Evolutionary conservation across 2,329 filamentous ascomycete genomes (phyloP).

Genomic region (Emmonsiellopsis sp.): DNA sequence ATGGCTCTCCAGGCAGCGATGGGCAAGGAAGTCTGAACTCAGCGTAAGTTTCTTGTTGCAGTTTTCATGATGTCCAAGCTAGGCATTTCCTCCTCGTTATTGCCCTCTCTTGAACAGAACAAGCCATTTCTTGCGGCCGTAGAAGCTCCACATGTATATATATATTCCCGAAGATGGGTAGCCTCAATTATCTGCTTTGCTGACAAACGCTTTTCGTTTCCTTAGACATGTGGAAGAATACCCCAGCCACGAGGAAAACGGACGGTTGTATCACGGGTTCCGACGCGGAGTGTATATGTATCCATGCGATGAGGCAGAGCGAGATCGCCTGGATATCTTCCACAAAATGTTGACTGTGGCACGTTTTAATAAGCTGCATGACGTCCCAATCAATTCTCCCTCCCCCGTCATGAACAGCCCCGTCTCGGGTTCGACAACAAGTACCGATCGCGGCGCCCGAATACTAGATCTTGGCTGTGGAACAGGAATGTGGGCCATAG

Average conservation of each 20-base stretch:
- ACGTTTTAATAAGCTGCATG: constrained; percentile 40
- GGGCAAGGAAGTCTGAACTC: neutral
- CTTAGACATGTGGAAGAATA: constrained; percentile 28
- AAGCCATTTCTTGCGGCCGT: neutral
- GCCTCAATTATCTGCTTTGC: neutral
- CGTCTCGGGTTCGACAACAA: constrained; percentile 2
- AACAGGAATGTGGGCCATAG: constrained; percentile 84
- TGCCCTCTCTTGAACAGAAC: neutral
- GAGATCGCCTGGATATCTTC: constrained; percentile 71
- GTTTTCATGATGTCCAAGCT: neutral
- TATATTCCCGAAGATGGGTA: neutral
- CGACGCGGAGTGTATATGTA: constrained; percentile 62
- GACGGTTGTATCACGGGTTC: constrained; percentile 59
- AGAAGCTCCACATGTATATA: neutral
- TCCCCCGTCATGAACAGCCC: neutral
- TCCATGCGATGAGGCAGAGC: constrained; percentile 68
- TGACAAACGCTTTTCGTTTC: constrained; percentile 3
- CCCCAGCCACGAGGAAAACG: constrained; percentile 52
- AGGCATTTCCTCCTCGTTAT: neutral
- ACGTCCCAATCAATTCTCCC: constrained; percentile 22
- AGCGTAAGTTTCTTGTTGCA: neutral
- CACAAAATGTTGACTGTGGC: constrained; percentile 66
- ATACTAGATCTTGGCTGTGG: constrained; percentile 67
- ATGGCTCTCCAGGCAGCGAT: constrained; percentile 4
- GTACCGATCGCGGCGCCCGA: constrained; percentile 21